Evolutionary conservation across 441 rosid species (phyloP), one percentile per base, ranked within the genome.

Genomic region (Aquilaria agallochum): DNA sequence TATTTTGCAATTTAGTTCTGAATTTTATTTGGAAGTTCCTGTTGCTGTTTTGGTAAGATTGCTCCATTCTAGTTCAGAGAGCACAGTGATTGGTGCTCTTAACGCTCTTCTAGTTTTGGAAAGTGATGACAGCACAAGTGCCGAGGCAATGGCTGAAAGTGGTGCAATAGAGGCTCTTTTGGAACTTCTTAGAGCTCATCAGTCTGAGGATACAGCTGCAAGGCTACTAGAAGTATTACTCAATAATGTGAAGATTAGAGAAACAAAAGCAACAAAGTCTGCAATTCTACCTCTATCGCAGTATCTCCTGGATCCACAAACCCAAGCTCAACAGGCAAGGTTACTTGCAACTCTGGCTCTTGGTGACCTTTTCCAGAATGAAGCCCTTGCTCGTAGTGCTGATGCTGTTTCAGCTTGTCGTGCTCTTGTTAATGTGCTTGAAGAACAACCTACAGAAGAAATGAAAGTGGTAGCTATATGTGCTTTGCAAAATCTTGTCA

Each of bases 401-500:
- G 99, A 96, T 68, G 96, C 99, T 56, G 96, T 89, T 68, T 87
- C 96, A 55, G 98, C 99, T 74, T 96, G 98, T 51, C 98, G 97
- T 65, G 98, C 99, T 62, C 82, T 96, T 30, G 98, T 96, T 58
- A 96, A 90, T 70, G 96, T 96, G 66, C 97, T 96, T 31, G 98
- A 96, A 78, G 99, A 96, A 72, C 99, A 96, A 73, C 98, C 98
- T 46, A 90, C 99, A 31, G 98, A 96, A 85, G 99, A 96, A 80
- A 96, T 93, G 99, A 96, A 90, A 85, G 96, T 96, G 63, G 99
- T 96, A 11, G 97, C 98, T 13, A 87, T 96, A 73, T 96, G 99
- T 79, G 96, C 99, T 64, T 72, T 96, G 78, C 99, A 93, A 67
- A 96, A 96, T 76, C 97, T 96, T 71, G 99, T 96, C 47, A 93